Base-by-base conservation (phyloP, 768 basidiomycete genomes). In the Mycena vulgaris region DNA sequence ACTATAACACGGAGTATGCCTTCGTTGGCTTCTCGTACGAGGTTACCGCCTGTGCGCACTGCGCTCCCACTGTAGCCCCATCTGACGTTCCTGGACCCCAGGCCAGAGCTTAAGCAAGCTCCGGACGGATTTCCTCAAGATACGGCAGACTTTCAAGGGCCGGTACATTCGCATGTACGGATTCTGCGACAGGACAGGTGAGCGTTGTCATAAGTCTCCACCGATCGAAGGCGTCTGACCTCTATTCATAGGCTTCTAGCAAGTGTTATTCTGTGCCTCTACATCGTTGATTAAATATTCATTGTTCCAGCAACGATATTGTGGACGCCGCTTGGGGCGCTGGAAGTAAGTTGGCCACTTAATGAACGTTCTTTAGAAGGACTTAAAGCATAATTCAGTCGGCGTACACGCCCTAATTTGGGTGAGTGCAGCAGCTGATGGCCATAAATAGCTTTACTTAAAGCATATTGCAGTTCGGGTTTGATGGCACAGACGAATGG, bases 1-100 rank as follows among this genome's bases (percentile, higher is more conserved):
- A 87, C 63, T 76, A 80, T 40, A 79, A 81, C 62, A 88, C 87
- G 0, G 93, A 95, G 76, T 93, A 93, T 73, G 93, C 88, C 0
- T 94, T 94, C 76, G 79, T 94, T 57, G 93, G 92, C 0, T 91
- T 94, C 79, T 91, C 91, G 77, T 94, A 94, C 72, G 92, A 92
- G 74, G 84, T 94, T 27, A 87, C 89, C 47, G 84, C 81, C 14
- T 93, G 92, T 91, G 72, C 56, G 88, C 79, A 31, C 11, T 27
- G 53, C 39, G 19, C 16, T 33, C 30, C 49, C 5, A 28, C 48
- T 30, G 19, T 16, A 28, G 21, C 45, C 27, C 71, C 68, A 1
- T 69, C 77, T 61, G 35, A 35, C 51, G 17, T n/a, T 25, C 65
- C n/a, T n/a, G n/a, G n/a, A n/a, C n/a, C 65, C 27, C 56, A 93